Conservation (phyloP, 345 rosid species). For the Ceriops zippeliana region DNA sequence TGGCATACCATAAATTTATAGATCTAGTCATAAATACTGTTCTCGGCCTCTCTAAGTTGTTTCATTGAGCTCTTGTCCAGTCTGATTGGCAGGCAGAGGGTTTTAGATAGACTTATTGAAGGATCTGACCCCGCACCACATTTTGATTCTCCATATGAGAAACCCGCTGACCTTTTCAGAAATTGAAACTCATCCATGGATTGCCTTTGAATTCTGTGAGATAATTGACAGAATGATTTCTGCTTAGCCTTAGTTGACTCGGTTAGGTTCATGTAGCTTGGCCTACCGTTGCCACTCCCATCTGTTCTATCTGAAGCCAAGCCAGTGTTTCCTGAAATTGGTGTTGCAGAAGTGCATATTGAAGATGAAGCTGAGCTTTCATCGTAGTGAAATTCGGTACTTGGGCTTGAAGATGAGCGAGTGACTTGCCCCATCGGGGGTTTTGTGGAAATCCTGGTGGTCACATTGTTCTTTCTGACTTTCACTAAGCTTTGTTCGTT, state of each 20-base stretch:
- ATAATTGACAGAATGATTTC: constrained; percentile 28
- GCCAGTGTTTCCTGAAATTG: constrained; percentile 51
- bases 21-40: constrained; percentile 22
- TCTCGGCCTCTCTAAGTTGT: constrained; percentile 10
- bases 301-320: constrained; percentile 49
- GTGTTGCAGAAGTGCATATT: constrained; percentile 68
- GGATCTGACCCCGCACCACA: constrained; percentile 26
- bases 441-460: constrained; percentile 70
- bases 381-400: constrained; percentile 60
- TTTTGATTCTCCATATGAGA: constrained; percentile 22
- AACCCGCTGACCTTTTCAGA: constrained; percentile 43
- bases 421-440: constrained; percentile 51
- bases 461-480: constrained; percentile 69
- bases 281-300: constrained; percentile 50
- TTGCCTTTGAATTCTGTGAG: constrained; percentile 54
- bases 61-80: constrained; percentile 19
- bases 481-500: constrained; percentile 42
- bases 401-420: constrained; percentile 65
- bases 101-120: constrained; percentile 16
- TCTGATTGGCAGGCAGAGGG: constrained; percentile 23
- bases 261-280: constrained; percentile 79
- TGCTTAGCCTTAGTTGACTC: constrained; percentile 86
- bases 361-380: constrained; percentile 84
- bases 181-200: constrained; percentile 95
- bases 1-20: constrained; percentile 7